Evolutionary conservation across 2,329 filamentous ascomycete genomes (phyloP), one percentile per base, ranked within the genome.

Genomic region (Aureobasidium pullulans): DNA sequence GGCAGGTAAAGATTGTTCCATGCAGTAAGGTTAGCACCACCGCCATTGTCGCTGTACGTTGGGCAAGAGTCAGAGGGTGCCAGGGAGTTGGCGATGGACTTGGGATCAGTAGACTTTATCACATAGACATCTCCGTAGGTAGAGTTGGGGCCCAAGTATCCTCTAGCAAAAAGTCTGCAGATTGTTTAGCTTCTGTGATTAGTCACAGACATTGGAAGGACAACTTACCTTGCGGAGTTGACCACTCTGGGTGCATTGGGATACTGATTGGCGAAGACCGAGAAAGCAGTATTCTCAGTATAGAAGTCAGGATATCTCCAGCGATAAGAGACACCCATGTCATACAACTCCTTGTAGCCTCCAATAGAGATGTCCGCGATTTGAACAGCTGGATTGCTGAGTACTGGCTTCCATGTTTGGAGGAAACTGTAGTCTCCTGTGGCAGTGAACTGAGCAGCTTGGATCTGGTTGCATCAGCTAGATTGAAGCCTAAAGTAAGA

Each of bases 251-350:
- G 56, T 16, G 56, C 56, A 23, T 28, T 67, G 19, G 66, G 69
- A 68, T 87, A 87, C 64, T 84, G 81, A 67, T 88, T 88, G 16
- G 83, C 79, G 82, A 83, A 88, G 6, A 85, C 79, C 8, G 79
- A 74, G 64, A 87, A 86, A 1, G 74, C 72, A 0, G 71, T 73
- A 58, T 76, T 75, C 60, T 78, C 73, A 29, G 72, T 66, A 62
- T 79, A 79, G 16, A 87, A 75, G 39, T 79, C 69, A 0, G 77
- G 75, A 65, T 78, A 80, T 64, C 69, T 70, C 54, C 67, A 66
- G 54, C 70, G 67, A 53, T 83, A 73, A 3, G 73, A 73, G 59
- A 82, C 80, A 6, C 81, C 82, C 69, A 84, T 73, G 60, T 82
- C 80, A 42, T 79, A 76, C 0, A 80, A 71, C 68, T 88, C 85